A percentile compares a stretch with the other conserved stretches of the same genome.
Evolutionary conservation across 805 yeast genomes (phyloP).

Genomic region (Wickerhamiella hasegawae): DNA sequence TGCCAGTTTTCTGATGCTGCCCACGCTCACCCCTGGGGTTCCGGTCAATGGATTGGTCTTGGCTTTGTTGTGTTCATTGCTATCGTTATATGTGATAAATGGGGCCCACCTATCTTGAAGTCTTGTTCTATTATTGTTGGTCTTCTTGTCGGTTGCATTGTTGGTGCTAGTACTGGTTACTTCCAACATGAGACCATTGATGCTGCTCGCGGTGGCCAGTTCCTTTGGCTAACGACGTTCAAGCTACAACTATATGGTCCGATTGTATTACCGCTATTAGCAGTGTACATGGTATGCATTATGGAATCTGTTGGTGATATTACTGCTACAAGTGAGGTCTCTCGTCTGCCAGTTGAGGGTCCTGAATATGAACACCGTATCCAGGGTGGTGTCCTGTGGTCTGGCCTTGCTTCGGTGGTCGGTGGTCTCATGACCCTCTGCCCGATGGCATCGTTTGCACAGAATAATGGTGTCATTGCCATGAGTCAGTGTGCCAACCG

Average conservation of each 20-base stretch:
- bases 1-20: slow-evolving; percentile 35
- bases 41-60: slow-evolving; percentile 72
- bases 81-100: slow-evolving; percentile 63
- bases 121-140: slow-evolving; percentile 87
- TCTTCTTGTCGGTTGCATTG: slow-evolving; percentile 73
- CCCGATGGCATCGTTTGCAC: slow-evolving; percentile 89
- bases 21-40: slow-evolving; percentile 58
- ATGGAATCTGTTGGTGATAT: slow-evolving; percentile 94
- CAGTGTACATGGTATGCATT: slow-evolving; percentile 65
- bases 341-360: slow-evolving; percentile 73
- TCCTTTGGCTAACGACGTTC: slow-evolving; percentile 80
- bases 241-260: slow-evolving; percentile 67
- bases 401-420: slow-evolving; percentile 64
- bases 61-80: slow-evolving; percentile 70
- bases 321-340: slow-evolving; percentile 86
- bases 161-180: slow-evolving; percentile 82
- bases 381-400: slow-evolving; percentile 87
- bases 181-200: slow-evolving; percentile 42
- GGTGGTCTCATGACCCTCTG: slow-evolving; percentile 70
- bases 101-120: slow-evolving; percentile 90
- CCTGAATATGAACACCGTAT: slow-evolving; percentile 64
- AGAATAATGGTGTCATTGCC: slow-evolving; percentile 88
- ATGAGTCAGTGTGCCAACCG: slow-evolving; percentile 84
- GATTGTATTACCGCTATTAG: slow-evolving; percentile 67
- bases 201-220: slow-evolving; percentile 66